Evolutionary conservation across 2,329 filamentous ascomycete genomes (phyloP), one percentile per base, ranked within the genome.

Genomic region (Scedosporium aurantiacum): DNA sequence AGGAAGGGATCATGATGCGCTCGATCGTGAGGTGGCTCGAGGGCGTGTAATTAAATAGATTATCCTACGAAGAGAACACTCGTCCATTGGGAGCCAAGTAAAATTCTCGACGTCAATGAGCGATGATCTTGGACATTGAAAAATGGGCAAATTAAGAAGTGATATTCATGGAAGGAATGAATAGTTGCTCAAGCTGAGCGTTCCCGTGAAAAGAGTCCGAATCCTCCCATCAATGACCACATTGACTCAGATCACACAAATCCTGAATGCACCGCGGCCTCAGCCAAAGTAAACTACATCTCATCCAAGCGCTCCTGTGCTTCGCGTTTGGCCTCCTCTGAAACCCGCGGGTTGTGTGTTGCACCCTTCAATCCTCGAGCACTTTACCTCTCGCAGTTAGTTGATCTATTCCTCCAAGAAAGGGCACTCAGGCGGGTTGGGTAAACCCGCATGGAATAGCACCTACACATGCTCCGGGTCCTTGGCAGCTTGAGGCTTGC

Each of bases 301-400:
- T 75, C 65, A 50, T 80, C 69, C 16, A 83, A 74, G 47, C 78
- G 74, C 67, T 82, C 75, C 73, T 81, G 73, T n/a, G 79, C 81
- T 5, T 73, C 75, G 68, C 81, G 65, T 74, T 84, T 84, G 3
- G 80, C 79, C 70, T 82, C 80, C 0, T 81, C 76, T 0, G 80
- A 81, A 4, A 79, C 77, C 3, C 80, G 79, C n/a, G 80, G 80
- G 68, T 84, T 84, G 59, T 80, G 81, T 37, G 82, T 63, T 16
- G 81, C 58, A 12, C 43, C 58, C 25, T 60, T 60, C 1, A 52
- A 52, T 21, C 58, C 58, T 12, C 43, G 43, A 32, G 58, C 43
- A 1, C 58, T 60, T 21, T 1, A 78, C 5, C 75, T 78, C 12
- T 0, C 1, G 16, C 14, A 47, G 67, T 74, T 60, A 73, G 55